Evolutionary conservation across 306 rosid genomes (phyloP).

Genomic region (Trifolium dubium): DNA sequence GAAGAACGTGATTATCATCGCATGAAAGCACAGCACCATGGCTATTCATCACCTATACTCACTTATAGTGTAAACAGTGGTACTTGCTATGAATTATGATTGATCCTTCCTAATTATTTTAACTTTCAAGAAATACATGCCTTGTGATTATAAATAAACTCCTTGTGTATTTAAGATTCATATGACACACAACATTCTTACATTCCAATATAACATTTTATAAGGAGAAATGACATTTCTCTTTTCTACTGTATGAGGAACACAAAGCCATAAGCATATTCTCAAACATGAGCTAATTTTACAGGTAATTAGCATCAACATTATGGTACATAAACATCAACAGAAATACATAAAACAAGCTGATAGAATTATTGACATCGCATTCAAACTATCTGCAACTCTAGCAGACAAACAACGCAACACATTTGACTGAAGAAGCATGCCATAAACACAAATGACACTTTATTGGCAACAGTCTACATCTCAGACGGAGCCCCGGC

Average conservation of each 20-base stretch:
- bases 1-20: too few relatives aligned
- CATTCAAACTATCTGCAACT: constrained; percentile 19
- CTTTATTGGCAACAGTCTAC: constrained; percentile 18
- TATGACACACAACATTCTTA: too few relatives aligned
- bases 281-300: neutral
- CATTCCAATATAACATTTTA: neutral
- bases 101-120: too few relatives aligned
- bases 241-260: neutral
- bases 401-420: constrained; percentile 21
- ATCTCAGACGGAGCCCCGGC: constrained; percentile 18
- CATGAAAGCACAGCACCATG: too few relatives aligned
- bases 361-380: constrained; percentile 8
- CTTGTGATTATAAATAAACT: neutral
- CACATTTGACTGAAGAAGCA: constrained; percentile 27
- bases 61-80: too few relatives aligned
- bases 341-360: constrained; percentile 12
- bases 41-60: too few relatives aligned
- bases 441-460: constrained; percentile 20
- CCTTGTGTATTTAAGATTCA: too few relatives aligned
- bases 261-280: neutral
- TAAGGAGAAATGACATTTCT: neutral
- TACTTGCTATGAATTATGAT: too few relatives aligned
- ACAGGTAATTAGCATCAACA: neutral
- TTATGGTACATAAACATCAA: constrained; percentile 6
- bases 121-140: too few relatives aligned